These are phyloP conservation scores for Candida mattraensis DNA, from an alignment of 805 yeast genomes.

Conservation along the genomic window DNA sequence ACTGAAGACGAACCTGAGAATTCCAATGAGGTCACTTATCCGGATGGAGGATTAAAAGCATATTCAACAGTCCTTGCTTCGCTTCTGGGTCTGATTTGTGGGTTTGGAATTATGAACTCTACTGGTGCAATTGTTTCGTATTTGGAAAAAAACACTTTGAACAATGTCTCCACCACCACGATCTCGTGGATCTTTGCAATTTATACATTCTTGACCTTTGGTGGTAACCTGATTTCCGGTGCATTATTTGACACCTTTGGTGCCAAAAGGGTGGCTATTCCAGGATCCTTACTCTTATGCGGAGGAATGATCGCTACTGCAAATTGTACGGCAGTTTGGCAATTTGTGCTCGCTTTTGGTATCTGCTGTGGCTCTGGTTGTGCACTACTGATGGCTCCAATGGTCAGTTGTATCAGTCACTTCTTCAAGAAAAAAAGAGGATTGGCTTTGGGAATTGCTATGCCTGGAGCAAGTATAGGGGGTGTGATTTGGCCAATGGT, in stretches of 20 bases:
- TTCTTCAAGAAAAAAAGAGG: slow-evolving; percentile 62
- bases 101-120: slow-evolving; percentile 66
- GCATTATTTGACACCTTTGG: slow-evolving; percentile 48
- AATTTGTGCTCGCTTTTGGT: slow-evolving; percentile 54
- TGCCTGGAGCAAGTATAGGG: slow-evolving; percentile 59
- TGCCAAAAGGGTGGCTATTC: slow-evolving; percentile 36
- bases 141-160: slow-evolving; percentile 52
- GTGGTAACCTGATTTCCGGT: slow-evolving; percentile 43
- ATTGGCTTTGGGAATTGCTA: slow-evolving; percentile 58
- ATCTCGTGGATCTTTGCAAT: slow-evolving; percentile 75
- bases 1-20: not conserved
- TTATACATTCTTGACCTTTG: slow-evolving; percentile 42
- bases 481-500: slow-evolving; percentile 57
- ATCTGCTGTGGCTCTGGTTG: slow-evolving; percentile 45
- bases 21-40: slow-evolving; percentile 30
- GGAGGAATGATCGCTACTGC: slow-evolving; percentile 47
- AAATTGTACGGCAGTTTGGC: slow-evolving; percentile 43
- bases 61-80: slow-evolving; percentile 48
- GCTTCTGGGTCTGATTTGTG: slow-evolving; percentile 54
- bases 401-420: slow-evolving; percentile 54
- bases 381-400: slow-evolving; percentile 43
- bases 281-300: slow-evolving; percentile 38
- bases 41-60: slow-evolving; percentile 61
- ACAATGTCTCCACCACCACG: slow-evolving; percentile 42
- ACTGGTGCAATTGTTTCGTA: slow-evolving; percentile 69